phyloP scores from a whole-genome alignment of 2,329 filamentous ascomycete genomes.

The Huntiella omanensis region DNA sequence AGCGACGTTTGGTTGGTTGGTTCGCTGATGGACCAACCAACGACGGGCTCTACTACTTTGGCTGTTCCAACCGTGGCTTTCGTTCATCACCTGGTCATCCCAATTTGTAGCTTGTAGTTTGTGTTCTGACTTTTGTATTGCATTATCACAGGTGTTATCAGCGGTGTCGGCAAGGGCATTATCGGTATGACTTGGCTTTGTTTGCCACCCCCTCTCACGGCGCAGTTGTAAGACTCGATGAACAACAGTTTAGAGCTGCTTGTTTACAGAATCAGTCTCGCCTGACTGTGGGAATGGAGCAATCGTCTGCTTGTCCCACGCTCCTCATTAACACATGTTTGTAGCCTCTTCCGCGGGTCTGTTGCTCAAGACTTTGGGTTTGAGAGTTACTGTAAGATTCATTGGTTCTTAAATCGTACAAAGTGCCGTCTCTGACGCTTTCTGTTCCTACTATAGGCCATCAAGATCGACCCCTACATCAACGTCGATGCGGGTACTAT shows the following conservation, averaged over 20 bases:
- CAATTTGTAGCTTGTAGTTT: neutral
- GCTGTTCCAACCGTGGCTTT: neutral
- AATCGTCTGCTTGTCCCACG: neutral
- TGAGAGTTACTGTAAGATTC: constrained; percentile 45
- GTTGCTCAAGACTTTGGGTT: constrained; percentile 48
- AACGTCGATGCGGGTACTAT: constrained; percentile 21
- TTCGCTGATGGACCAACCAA: no score
- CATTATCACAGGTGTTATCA: constrained; percentile 19
- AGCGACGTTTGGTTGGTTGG: no score
- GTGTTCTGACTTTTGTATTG: constrained; percentile 3
- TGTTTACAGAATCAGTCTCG: neutral
- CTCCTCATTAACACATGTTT: neutral
- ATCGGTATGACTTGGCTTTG: constrained; percentile 11
- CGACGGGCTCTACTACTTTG: no score
- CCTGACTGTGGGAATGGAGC: neutral
- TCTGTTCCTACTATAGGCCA: constrained; percentile 21
- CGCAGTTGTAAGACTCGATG: neutral
- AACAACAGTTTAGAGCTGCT: neutral
- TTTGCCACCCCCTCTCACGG: neutral
- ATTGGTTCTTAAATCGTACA: neutral
- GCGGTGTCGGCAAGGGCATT: constrained; percentile 29
- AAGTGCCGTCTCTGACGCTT: neutral
- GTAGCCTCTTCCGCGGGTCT: constrained; percentile 53
- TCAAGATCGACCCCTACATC: constrained; percentile 33
- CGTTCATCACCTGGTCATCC: neutral